phyloP scores from a whole-genome alignment of 192 early-diverging fungal genomes.

The Entomortierella beljakovae region DNA sequence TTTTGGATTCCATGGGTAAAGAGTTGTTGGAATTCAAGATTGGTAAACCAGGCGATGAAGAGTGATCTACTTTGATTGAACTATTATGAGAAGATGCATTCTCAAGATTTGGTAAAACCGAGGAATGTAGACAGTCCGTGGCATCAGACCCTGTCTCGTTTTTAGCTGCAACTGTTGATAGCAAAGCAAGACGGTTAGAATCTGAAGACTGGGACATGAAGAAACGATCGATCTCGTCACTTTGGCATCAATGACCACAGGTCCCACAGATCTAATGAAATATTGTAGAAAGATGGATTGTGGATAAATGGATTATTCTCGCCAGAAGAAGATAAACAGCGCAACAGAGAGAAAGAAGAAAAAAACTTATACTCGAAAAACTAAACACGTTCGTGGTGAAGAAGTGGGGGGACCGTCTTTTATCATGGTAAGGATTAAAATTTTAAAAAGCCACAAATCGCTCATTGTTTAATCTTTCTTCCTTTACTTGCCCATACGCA shows the following conservation, averaged over 20 bases:
- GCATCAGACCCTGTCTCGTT: slow-evolving; percentile 22
- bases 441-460: no score
- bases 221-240: slow-evolving; percentile 8
- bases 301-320: no score
- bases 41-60: background rate
- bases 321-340: no score
- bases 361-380: no score
- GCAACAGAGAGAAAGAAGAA: no score
- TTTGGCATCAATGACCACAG: slow-evolving; percentile 4
- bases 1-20: slow-evolving; percentile 11
- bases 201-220: slow-evolving; percentile 46
- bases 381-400: no score
- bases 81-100: background rate
- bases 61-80: background rate
- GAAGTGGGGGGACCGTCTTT: no score
- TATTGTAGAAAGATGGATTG: background rate
- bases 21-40: background rate
- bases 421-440: no score
- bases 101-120: background rate
- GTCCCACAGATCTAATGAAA: background rate
- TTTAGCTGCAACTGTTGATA: slow-evolving; percentile 10
- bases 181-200: slow-evolving; percentile 24
- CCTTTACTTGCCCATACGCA: no score
- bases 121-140: slow-evolving; percentile 13
- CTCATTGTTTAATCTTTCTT: no score